Evolutionary conservation across 176 grass and related monocot species (phyloP), one percentile per base, ranked within the genome.

Genomic region (Bolboschoenus planiculmis): DNA sequence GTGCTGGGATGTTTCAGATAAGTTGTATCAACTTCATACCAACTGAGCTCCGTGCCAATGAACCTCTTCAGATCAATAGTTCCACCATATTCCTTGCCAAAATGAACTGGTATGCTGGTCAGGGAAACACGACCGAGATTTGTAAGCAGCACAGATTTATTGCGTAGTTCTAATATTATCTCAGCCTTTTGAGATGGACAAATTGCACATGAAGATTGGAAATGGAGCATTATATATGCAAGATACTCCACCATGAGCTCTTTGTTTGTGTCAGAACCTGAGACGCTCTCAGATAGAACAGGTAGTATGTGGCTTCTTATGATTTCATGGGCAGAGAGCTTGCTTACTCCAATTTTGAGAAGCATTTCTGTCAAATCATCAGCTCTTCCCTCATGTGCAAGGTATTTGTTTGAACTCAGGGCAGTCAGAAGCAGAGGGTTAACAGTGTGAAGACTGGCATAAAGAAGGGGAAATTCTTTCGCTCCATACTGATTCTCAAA

Each of bases 311-410:
- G 95, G 85, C 86, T 91, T 87, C 84, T 93, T 23, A 98, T 90
- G 56, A 98, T 92, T 58, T 98, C 92, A 87, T 98, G 95, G 50
- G 87, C 87, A 91, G 95, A 98, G 74, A 98, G 84, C 74, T 88
- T 94, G n/a, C 56, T 80, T 72, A 88, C 90, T 46, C 95, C 95
- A 7, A 95, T 85, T 91, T 88, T 98, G 62, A 83, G 73, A 34
- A 98, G 87, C 79, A 95, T 90, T 53, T 95, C 90, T 56, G 89
- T 85, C 16, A 93, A 61, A 39, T 95, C 87, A 33, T 91, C 84
- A 51, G 76, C 58, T 90, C 88, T 94, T 67, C 67, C 88, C 80
- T 90, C 91, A 71, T 94, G 88, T 37, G 48, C 39, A 55, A 85
- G 82, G 83, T 89, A 87, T 82, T 80, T 87, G 43, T 83, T 90